Base-by-base conservation (phyloP, 768 basidiomycete genomes). In the Candolleomyces efflorescens region DNA sequence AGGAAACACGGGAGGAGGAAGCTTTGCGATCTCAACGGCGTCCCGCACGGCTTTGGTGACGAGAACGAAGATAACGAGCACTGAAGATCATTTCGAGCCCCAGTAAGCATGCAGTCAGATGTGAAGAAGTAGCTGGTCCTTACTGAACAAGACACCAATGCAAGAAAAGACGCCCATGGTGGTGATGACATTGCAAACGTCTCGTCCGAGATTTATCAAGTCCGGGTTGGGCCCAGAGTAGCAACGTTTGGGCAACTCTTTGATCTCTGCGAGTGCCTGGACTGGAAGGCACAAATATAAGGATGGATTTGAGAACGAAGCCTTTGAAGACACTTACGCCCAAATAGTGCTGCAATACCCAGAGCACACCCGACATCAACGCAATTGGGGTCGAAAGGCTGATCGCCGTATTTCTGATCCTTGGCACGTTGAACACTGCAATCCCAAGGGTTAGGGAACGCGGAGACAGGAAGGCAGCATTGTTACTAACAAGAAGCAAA, bases 1-100 rank as follows among this genome's bases (percentile, higher is more conserved):
- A 2, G 68, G 66, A 60, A 68, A 67, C 13, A 71, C 65, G 2
- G 70, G 70, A 15, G 70, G 70, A 3, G 70, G 70, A 17, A 63
- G 63, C 51, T 71, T 68, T 5, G 70, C 60, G 2, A 67, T 44
- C 46, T 65, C 64, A 11, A 65, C 64, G 12, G 67, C 70, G 27
- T 62, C 59, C 17, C 67, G 61, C 27, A 68, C 68, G 41, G 67
- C 64, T 1, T 67, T 37, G 49, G 64, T 63, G 27, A 67, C 66
- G 56, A 68, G 58, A 24, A 65, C 57, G 22, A 63, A 59, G 17
- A 65, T 68, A 26, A 71, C 53, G 48, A 67, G 56, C 67, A 71
- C 70, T 71, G 36, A 26, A 37, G 17, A 37, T 50, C 37, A 27
- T 18, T 13, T 54, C 10, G 10, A 54, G 23, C 17, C 51, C 26